Conservation (phyloP, 768 basidiomycete genomes). For the Dentipellis fragilis region DNA sequence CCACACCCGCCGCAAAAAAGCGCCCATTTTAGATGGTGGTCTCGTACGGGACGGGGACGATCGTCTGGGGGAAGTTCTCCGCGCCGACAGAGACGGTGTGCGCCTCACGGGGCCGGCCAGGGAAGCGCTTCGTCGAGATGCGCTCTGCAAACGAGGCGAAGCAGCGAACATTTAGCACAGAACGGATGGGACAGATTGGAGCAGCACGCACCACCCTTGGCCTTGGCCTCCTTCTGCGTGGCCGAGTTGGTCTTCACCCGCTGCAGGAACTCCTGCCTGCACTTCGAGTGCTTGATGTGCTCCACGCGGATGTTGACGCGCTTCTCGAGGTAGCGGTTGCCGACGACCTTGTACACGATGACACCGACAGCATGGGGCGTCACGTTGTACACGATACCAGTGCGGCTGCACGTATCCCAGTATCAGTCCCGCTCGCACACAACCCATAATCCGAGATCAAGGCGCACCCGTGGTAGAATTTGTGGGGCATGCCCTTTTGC, state of each 20-base stretch:
- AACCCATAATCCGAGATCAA: background rate
- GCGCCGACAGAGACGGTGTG: constrained; percentile 53
- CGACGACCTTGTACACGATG: constrained; percentile 96
- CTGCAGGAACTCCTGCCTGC: constrained; percentile 94
- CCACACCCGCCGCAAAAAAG: background rate
- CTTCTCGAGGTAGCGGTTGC: constrained; percentile 98
- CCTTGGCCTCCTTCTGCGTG: constrained; percentile 77
- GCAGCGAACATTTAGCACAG: background rate
- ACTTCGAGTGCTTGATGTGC: constrained; percentile 94
- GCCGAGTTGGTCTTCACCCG: constrained; percentile 88
- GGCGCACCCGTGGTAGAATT: constrained; percentile 92
- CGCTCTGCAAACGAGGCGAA: constrained; percentile 40
- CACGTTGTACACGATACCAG: constrained; percentile 98
- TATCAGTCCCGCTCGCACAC: background rate
- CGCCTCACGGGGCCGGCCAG: constrained; percentile 71
- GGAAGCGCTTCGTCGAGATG: constrained; percentile 78
- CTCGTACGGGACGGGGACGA: constrained; percentile 90
- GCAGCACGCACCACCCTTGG: constrained; percentile 68
- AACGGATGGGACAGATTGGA: background rate
- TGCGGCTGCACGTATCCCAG: constrained; percentile 50
- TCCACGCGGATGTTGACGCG: constrained; percentile 97
- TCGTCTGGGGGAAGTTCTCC: constrained; percentile 84
- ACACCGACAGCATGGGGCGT: constrained; percentile 91
- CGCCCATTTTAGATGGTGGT: constrained; percentile 69
- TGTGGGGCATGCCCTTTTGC: constrained; percentile 99